These are phyloP conservation scores for Coniochaeta prunicola DNA, from an alignment of 2,329 filamentous ascomycete genomes.

Conservation along the genomic window DNA sequence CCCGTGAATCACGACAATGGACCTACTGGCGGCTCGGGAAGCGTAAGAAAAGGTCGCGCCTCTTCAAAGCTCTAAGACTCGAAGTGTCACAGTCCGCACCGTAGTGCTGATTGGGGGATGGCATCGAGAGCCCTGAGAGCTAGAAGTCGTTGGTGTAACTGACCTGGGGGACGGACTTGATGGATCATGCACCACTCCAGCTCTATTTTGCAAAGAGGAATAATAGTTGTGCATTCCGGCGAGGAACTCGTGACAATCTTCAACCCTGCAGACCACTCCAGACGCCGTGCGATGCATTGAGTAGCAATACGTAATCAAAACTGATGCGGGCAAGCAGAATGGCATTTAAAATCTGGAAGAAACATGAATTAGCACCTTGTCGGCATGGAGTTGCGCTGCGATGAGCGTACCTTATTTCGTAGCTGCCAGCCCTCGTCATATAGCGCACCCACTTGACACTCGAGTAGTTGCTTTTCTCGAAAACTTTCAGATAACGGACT, in stretches of 20 bases:
- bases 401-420: constrained; percentile 60
- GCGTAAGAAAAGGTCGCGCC: background rate
- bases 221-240: background rate
- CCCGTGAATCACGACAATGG: background rate
- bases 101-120: background rate
- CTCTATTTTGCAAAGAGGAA: background rate
- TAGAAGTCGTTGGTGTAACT: background rate
- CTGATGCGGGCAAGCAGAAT: background rate
- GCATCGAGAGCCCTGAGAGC: background rate
- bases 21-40: background rate
- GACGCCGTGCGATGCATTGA: background rate
- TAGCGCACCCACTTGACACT: constrained; percentile 99
- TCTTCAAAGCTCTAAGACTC: background rate
- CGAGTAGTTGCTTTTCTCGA: constrained; percentile 98
- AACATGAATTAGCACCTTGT: background rate
- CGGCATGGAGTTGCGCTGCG: background rate
- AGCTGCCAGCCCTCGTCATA: constrained; percentile 96
- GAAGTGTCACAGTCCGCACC: background rate
- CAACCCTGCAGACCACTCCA: background rate
- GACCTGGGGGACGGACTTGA: background rate
- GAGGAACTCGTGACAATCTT: background rate
- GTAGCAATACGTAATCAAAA: background rate
- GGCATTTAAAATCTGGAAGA: background rate
- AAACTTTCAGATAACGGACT: constrained; percentile 94
- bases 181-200: background rate